Evolutionary conservation across 106 monocot species (phyloP).

Genomic region (Allium cepa): DNA sequence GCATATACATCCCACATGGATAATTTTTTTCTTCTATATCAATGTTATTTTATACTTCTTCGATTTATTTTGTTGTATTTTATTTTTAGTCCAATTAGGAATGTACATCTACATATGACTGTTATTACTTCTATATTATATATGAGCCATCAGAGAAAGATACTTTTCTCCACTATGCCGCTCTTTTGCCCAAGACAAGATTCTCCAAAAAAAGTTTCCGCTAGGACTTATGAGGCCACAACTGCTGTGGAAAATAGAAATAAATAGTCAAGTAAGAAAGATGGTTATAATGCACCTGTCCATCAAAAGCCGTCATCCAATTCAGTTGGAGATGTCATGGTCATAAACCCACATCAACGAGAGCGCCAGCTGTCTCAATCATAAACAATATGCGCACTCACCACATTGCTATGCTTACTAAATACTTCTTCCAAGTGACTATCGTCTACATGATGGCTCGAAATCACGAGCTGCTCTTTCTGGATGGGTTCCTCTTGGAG

Average conservation of each 20-base stretch:
- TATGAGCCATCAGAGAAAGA: too few relatives aligned
- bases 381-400: slow-evolving; percentile 64
- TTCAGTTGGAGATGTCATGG: slow-evolving; percentile 62
- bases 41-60: not conserved
- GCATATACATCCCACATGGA: not conserved
- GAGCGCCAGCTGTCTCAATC: slow-evolving; percentile 88
- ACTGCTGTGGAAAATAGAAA: too few relatives aligned
- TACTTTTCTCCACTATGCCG: too few relatives aligned
- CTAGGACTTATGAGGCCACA: too few relatives aligned
- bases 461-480: slow-evolving; percentile 31
- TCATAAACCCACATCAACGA: slow-evolving; percentile 86
- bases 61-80: too few relatives aligned
- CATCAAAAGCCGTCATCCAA: slow-evolving; percentile 92
- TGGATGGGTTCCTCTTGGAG: slow-evolving; percentile 59
- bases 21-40: too few relatives aligned
- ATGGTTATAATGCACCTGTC: slow-evolving; percentile 38
- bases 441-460: slow-evolving; percentile 60
- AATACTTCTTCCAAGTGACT: slow-evolving; percentile 68
- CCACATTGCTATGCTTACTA: slow-evolving; percentile 76
- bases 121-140: not conserved
- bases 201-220: too few relatives aligned
- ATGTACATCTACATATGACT: too few relatives aligned
- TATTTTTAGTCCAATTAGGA: too few relatives aligned
- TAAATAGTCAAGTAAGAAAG: too few relatives aligned
- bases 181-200: too few relatives aligned